A percentile compares a stretch with the other conserved stretches of the same genome.
Conservation (phyloP, 768 basidiomycete species). For the Tricholoma hemisulphureum region DNA sequence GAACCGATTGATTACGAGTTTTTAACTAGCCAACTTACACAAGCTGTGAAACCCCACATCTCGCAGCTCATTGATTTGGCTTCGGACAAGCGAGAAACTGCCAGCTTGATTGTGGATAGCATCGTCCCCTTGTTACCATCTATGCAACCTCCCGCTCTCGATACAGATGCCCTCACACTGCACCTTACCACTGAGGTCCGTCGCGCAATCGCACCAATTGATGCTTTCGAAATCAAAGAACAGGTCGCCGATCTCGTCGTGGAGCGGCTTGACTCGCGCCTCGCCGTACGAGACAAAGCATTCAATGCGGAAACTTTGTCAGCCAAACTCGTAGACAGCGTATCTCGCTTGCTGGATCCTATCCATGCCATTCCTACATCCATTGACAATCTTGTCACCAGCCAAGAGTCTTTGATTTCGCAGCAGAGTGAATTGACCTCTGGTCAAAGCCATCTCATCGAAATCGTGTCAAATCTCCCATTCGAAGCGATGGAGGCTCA, state of each 20-base stretch:
- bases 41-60: conserved; percentile 87
- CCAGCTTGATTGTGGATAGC: conserved; percentile 72
- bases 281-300: conserved; percentile 73
- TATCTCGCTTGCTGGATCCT: conserved; percentile 45
- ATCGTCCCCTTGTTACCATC: conserved; percentile 65
- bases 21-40: conserved; percentile 70
- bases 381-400: conserved; percentile 40
- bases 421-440: conserved; percentile 38
- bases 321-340: conserved; percentile 51
- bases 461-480: conserved; percentile 48
- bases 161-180: conserved; percentile 54
- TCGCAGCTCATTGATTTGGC: conserved; percentile 86
- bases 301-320: conserved; percentile 62
- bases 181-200: conserved; percentile 70
- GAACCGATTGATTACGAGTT: conserved; percentile 78
- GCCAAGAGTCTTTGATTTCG: conserved; percentile 39
- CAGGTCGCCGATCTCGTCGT: conserved; percentile 87
- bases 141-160: conserved; percentile 30
- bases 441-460: conserved; percentile 39
- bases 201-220: conserved; percentile 69
- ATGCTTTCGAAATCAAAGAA: conserved; percentile 85
- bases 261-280: conserved; percentile 77
- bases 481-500: conserved; percentile 44
- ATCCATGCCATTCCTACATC: conserved; percentile 36
- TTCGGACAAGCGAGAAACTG: conserved; percentile 86